Percentiles rank a stretch among this genome's conserved stretches.
These are phyloP conservation scores for Lasiodiplodia hormozganensis DNA, from an alignment of 2,329 filamentous ascomycete species.

Conservation along the genomic window DNA sequence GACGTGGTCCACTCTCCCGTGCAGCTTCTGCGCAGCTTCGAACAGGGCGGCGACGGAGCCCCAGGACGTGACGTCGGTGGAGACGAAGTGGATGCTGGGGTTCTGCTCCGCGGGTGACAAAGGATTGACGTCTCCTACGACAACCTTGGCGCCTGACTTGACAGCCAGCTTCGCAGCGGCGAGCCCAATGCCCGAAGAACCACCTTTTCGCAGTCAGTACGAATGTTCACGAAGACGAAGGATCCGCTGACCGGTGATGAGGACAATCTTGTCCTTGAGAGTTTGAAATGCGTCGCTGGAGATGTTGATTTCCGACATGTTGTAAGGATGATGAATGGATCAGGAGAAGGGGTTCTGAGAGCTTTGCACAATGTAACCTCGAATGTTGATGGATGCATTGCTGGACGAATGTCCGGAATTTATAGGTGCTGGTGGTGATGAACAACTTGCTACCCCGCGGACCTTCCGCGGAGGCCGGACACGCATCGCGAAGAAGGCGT, in stretches of 20 bases:
- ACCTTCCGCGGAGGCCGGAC: not conserved
- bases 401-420: not conserved
- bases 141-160: constrained; percentile 62
- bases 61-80: constrained; percentile 54
- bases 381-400: not conserved
- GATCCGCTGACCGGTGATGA: constrained; percentile 57
- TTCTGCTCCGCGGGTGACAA: constrained; percentile 40
- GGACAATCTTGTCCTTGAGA: constrained; percentile 58
- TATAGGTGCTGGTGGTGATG: not conserved
- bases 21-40: constrained; percentile 53
- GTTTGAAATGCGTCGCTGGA: constrained; percentile 51
- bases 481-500: not conserved
- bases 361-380: not conserved
- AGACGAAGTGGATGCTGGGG: constrained; percentile 36
- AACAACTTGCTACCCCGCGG: not conserved
- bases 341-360: not conserved
- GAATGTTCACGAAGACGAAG: not conserved
- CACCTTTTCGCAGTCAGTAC: constrained; percentile 48
- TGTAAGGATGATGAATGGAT: not conserved
- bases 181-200: constrained; percentile 67
- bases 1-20: constrained; percentile 47
- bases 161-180: constrained; percentile 62
- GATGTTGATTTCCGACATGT: constrained; percentile 56
- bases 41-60: constrained; percentile 58
- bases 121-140: constrained; percentile 61